Percentiles rank a stretch among this genome's conserved stretches.
Evolutionary conservation across 257 asterid species (phyloP).

Genomic region (Solanum pennellii): DNA sequence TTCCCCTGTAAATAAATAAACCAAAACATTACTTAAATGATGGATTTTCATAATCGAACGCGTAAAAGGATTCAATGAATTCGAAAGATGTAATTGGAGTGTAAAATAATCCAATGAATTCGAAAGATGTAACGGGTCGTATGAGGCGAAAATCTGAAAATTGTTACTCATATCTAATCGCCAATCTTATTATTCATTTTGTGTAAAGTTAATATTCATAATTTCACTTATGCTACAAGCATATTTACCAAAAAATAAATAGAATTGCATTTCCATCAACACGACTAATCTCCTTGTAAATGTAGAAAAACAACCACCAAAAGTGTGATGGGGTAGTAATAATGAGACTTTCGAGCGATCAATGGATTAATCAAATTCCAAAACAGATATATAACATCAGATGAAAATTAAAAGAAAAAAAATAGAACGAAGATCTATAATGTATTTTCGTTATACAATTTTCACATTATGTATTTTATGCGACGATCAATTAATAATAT

Average conservation of each 20-base stretch:
- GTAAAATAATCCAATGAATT: background rate
- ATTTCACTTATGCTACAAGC: background rate
- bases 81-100: background rate
- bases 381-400: background rate
- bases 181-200: background rate
- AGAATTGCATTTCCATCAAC: background rate
- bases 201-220: background rate
- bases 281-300: background rate
- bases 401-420: background rate
- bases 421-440: background rate
- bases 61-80: background rate
- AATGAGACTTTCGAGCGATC: background rate
- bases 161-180: background rate
- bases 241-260: background rate
- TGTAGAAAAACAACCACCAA: background rate
- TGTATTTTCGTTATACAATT: background rate
- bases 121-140: background rate
- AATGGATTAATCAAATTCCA: background rate
- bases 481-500: background rate
- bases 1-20: conserved; percentile 15
- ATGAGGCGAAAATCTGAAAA: background rate
- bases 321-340: background rate
- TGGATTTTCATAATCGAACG: background rate
- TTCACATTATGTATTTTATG: background rate
- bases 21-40: background rate